Percentiles rank a stretch among this genome's conserved stretches.
These are phyloP conservation scores for Claviceps humidiphila DNA, from an alignment of 2,329 filamentous ascomycete genomes.

Conservation along the genomic window DNA sequence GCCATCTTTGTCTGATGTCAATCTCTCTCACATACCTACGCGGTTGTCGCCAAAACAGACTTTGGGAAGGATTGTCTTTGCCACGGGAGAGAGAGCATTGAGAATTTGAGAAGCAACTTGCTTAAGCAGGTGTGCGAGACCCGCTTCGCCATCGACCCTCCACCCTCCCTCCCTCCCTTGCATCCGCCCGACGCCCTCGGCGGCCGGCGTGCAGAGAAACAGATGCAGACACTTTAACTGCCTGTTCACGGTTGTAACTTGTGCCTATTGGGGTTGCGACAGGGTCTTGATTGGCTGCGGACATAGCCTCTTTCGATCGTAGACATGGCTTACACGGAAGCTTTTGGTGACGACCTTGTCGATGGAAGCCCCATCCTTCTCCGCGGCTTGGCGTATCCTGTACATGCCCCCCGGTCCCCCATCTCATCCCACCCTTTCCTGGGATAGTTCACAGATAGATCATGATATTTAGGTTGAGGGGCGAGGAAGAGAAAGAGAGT, in stretches of 20 bases:
- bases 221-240: constrained; percentile 17
- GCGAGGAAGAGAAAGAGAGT: constrained; percentile 9
- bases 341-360: constrained; percentile 11
- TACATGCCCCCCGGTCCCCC: constrained; percentile 6
- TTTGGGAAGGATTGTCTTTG: constrained; percentile 2
- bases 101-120: neutral
- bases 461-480: constrained; percentile 20
- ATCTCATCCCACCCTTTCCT: constrained; percentile 7
- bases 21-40: constrained; percentile 29
- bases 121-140: constrained; percentile 11
- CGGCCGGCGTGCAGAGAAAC: constrained; percentile 4
- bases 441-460: constrained; percentile 19
- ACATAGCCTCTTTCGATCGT: constrained; percentile 9
- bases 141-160: constrained; percentile 12
- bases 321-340: constrained; percentile 11
- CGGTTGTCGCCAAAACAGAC: constrained; percentile 2
- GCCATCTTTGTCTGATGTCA: constrained; percentile 23
- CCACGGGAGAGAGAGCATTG: neutral
- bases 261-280: constrained; percentile 17
- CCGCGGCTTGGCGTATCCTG: constrained; percentile 1
- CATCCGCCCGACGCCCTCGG: constrained; percentile 18
- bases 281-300: constrained; percentile 16
- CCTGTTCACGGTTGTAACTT: constrained; percentile 11
- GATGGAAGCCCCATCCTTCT: constrained; percentile 3
- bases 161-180: constrained; percentile 26